Evolutionary conservation across 140 eudicot species (phyloP).

Genomic region (Ambrosia hybrid): DNA sequence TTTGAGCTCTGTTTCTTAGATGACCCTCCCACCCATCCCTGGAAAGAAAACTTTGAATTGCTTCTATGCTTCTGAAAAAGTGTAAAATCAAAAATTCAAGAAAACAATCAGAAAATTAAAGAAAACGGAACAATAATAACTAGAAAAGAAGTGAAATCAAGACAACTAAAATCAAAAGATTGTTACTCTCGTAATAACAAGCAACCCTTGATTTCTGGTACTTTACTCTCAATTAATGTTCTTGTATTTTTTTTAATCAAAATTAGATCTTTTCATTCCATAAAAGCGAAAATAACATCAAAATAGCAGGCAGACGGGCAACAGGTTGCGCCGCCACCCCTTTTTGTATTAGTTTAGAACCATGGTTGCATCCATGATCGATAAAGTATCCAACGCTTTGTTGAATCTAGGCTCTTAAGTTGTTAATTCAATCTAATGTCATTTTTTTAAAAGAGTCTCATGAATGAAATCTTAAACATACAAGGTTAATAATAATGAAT

Average conservation of each 20-base stretch:
- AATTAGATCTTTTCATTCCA: no score
- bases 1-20: constrained; percentile 51
- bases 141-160: not conserved
- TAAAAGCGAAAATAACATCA: no score
- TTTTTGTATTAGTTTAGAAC: not conserved
- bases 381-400: not conserved
- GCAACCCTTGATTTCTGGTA: not conserved
- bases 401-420: not conserved
- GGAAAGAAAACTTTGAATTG: constrained; percentile 74
- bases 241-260: no score
- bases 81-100: not conserved
- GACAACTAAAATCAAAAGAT: constrained; percentile 2
- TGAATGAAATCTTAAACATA: constrained; percentile 15
- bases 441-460: not conserved
- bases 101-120: not conserved
- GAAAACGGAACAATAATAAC: not conserved
- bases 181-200: not conserved
- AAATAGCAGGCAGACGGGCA: no score
- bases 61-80: constrained; percentile 80
- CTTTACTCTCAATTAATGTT: not conserved
- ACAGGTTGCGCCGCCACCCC: no score
- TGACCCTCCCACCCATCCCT: constrained; percentile 75
- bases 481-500: not conserved
- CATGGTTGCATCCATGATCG: not conserved
- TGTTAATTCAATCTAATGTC: not conserved